Conservation (phyloP, 257 asterid genomes). For the Fraxinus quadrangulata region DNA sequence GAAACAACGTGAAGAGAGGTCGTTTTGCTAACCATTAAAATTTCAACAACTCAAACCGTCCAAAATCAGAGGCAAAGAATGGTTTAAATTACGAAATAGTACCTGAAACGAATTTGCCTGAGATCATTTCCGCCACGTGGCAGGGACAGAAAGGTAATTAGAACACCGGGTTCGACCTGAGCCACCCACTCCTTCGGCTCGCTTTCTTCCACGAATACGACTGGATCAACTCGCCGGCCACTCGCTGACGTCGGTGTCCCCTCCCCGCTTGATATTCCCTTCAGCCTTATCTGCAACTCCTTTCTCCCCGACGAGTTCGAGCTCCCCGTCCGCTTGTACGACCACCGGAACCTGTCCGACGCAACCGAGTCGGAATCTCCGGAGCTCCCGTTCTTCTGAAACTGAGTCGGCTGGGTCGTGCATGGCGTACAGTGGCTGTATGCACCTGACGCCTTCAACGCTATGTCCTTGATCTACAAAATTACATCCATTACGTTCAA, state of each 20-base stretch:
- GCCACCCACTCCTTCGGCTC: conserved; percentile 99
- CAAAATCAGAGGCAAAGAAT: background rate
- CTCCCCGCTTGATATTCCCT: conserved; percentile 91
- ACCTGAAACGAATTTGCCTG: conserved; percentile 96
- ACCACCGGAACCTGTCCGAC: conserved; percentile 76
- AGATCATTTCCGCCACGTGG: conserved; percentile 97
- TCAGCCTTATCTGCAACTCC: conserved; percentile 85
- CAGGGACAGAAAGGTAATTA: conserved; percentile 86
- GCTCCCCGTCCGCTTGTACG: conserved; percentile 86
- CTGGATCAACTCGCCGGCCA: conserved; percentile 85
- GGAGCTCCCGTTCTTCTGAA: conserved; percentile 38
- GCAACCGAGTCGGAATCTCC: conserved; percentile 50
- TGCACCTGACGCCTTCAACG: conserved; percentile 95
- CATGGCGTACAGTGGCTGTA: conserved; percentile 82
- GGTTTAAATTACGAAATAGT: conserved; percentile 25
- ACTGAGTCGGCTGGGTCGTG: conserved; percentile 49
- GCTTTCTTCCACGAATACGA: conserved; percentile 84
- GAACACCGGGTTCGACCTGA: conserved; percentile 95
- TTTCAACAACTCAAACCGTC: background rate
- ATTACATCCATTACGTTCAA: background rate
- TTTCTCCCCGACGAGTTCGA: conserved; percentile 82
- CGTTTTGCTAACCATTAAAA: background rate
- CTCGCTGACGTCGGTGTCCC: conserved; percentile 92
- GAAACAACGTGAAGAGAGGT: background rate
- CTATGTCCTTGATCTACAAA: conserved; percentile 86